Conservation (phyloP, 768 basidiomycete species). For the Tricholoma hemisulphureum region DNA sequence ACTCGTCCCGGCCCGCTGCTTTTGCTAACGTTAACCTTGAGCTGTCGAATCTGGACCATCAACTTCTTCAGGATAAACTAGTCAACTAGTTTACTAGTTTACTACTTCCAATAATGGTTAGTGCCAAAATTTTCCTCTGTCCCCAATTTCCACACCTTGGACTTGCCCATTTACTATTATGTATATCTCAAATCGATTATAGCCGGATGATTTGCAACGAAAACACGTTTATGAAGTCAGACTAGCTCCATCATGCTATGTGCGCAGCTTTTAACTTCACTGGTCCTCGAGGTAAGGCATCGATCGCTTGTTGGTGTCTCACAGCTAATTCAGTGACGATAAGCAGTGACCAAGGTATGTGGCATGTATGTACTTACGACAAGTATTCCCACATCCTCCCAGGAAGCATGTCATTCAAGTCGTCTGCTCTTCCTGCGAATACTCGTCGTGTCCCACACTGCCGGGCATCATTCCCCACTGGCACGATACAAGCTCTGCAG, state of each 20-base stretch:
- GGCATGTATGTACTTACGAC: not conserved
- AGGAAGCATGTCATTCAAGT: not conserved
- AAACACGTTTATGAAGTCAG: conserved; percentile 1
- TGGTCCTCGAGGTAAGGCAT: conserved; percentile 10
- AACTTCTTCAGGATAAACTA: not conserved
- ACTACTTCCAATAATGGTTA: not conserved
- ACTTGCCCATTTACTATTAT: too few species aligned
- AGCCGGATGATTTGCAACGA: conserved; percentile 11
- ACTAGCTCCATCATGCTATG: conserved; percentile 6
- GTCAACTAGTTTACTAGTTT: too few species aligned
- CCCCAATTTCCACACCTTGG: too few species aligned
- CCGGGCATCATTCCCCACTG: not conserved
- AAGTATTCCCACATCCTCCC: not conserved
- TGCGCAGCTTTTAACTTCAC: not conserved
- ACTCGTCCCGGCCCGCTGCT: not conserved
- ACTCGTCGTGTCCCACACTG: too few species aligned
- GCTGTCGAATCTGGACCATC: not conserved
- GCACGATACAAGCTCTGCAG: not conserved
- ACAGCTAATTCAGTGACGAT: not conserved
- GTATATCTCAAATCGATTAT: conserved; percentile 9
- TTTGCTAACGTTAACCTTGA: not conserved
- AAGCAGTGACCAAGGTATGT: not conserved
- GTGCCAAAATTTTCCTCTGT: not conserved
- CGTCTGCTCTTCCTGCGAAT: too few species aligned
- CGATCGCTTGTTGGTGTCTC: conserved; percentile 1